Conservation (phyloP, 1,139 yeast species). For the Saccharomycopsis phalli region DNA sequence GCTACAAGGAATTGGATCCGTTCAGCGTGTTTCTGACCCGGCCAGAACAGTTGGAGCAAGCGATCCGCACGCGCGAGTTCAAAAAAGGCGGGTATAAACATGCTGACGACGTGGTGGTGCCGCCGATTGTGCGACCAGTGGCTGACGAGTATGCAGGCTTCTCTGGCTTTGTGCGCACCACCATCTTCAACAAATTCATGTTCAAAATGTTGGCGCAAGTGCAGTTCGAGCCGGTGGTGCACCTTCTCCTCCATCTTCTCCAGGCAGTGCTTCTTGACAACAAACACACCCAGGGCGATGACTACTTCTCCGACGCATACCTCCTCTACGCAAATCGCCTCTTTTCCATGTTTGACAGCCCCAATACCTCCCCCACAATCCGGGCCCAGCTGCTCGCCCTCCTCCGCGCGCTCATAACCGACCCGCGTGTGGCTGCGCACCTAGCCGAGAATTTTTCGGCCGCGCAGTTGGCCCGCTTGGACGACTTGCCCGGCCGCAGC, state of each 20-base stretch:
- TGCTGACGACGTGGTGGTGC: conserved; percentile 37
- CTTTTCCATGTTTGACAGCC: conserved; percentile 32
- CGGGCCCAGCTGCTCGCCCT: conserved; percentile 39
- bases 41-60: conserved; percentile 8
- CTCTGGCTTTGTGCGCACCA: conserved; percentile 39
- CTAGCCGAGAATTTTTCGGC: conserved; percentile 51
- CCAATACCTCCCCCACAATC: background rate
- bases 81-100: conserved; percentile 27
- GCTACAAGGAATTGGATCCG: conserved; percentile 37
- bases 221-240: conserved; percentile 43
- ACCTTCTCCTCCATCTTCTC: conserved; percentile 53
- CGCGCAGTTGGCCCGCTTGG: conserved; percentile 38
- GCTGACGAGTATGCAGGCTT: conserved; percentile 33
- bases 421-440: conserved; percentile 38
- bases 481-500: conserved; percentile 26
- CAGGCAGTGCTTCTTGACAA: conserved; percentile 59
- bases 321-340: conserved; percentile 51
- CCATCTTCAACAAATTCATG: conserved; percentile 45
- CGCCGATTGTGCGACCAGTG: conserved; percentile 30
- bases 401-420: conserved; percentile 38
- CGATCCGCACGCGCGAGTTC: conserved; percentile 23
- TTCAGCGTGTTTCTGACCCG: conserved; percentile 12
- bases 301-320: conserved; percentile 35
- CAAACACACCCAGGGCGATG: conserved; percentile 34
- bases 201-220: conserved; percentile 43